Conservation (phyloP, 805 yeast genomes). For the Brettanomyces custersianus region DNA sequence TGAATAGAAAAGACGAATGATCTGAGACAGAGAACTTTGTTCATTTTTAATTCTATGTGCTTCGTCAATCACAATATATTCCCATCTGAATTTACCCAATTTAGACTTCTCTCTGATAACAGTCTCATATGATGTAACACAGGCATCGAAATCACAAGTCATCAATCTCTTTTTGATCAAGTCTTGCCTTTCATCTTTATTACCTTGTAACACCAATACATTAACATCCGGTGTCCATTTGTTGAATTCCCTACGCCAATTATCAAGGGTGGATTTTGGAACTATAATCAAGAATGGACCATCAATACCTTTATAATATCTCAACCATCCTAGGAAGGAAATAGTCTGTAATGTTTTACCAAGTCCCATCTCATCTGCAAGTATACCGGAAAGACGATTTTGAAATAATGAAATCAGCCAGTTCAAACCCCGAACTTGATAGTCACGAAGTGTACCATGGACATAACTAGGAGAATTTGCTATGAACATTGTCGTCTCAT, state of each 20-base stretch:
- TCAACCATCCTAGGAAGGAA: conserved; percentile 78
- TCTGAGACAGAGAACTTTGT: conserved; percentile 84
- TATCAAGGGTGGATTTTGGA: conserved; percentile 91
- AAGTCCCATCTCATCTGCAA: conserved; percentile 98
- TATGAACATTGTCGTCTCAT: conserved; percentile 56
- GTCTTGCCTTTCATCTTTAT: conserved; percentile 65
- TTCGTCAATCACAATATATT: conserved; percentile 88
- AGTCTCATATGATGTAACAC: conserved; percentile 88
- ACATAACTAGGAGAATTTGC: conserved; percentile 80
- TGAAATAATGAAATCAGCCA: conserved; percentile 90
- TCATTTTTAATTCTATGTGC: conserved; percentile 97
- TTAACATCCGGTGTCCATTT: conserved; percentile 95
- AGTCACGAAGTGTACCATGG: conserved; percentile 74
- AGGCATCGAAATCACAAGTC: conserved; percentile 77
- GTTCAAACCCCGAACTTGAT: conserved; percentile 90
- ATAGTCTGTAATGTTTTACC: conserved; percentile 96
- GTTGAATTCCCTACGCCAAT: conserved; percentile 92
- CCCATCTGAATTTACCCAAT: conserved; percentile 82
- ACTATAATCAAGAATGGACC: conserved; percentile 92
- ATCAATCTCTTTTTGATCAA: conserved; percentile 52
- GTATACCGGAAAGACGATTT: conserved; percentile 80
- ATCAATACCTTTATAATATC: conserved; percentile 66
- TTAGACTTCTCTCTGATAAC: conserved; percentile 80
- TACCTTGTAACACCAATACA: conserved; percentile 80
- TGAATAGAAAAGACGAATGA: conserved; percentile 81